phyloP scores from a whole-genome alignment of 2,329 filamentous ascomycete genomes.

The Raffaelea ambrosiae region DNA sequence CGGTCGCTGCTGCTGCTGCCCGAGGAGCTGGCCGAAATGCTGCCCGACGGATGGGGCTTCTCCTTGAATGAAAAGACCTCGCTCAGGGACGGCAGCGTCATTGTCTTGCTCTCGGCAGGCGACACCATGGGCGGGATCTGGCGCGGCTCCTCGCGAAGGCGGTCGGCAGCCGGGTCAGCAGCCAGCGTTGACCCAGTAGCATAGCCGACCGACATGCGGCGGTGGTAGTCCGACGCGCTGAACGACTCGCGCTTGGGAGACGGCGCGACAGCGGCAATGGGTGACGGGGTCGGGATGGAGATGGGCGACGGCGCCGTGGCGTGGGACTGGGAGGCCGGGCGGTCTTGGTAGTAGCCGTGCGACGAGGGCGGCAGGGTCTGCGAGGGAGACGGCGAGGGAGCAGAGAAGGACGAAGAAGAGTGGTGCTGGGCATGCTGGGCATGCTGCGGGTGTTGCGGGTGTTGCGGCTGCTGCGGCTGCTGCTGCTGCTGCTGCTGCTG shows the following conservation, averaged over 20 bases:
- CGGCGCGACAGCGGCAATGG: not conserved
- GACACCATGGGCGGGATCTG: slow-evolving; percentile 3
- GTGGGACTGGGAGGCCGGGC: slow-evolving; percentile 20
- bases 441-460: not conserved
- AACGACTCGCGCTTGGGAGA: slow-evolving; percentile 11
- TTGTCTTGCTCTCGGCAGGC: slow-evolving; percentile 7
- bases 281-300: not conserved
- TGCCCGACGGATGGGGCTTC: not conserved
- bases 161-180: slow-evolving; percentile 1
- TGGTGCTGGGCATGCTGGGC: slow-evolving; percentile 5
- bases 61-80: slow-evolving; percentile 12
- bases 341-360: slow-evolving; percentile 17
- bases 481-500: slow-evolving; percentile 13
- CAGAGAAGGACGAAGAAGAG: slow-evolving; percentile 9
- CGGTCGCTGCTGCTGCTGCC: slow-evolving; percentile 1
- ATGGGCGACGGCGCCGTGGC: slow-evolving; percentile 14
- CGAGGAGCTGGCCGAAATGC: not conserved
- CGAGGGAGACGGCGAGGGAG: slow-evolving; percentile 4
- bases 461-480: slow-evolving; percentile 18
- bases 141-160: not conserved
- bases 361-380: not conserved
- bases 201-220: slow-evolving; percentile 10
- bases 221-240: slow-evolving; percentile 5
- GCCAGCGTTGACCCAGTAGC: slow-evolving; percentile 5
- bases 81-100: slow-evolving; percentile 14